Evolutionary conservation across 2,329 filamentous ascomycete species (phyloP).

Genomic region (Didymella keratinophila): DNA sequence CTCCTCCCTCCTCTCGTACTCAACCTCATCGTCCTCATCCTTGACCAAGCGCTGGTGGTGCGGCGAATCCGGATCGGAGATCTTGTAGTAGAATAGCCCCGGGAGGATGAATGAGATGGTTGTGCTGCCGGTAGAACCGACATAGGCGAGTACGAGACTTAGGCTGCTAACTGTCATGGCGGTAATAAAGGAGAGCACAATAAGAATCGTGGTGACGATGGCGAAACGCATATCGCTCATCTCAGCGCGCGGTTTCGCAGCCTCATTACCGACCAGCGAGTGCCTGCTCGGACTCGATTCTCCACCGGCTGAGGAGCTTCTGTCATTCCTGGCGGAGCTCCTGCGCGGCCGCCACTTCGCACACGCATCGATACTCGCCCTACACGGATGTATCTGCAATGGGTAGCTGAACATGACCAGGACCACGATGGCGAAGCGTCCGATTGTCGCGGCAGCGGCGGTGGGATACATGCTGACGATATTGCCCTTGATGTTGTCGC

Average conservation of each 20-base stretch:
- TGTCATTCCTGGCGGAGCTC: slow-evolving; percentile 23
- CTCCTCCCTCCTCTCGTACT: slow-evolving; percentile 64
- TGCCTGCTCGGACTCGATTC: slow-evolving; percentile 51
- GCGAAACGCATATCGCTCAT: slow-evolving; percentile 93
- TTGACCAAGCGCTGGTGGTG: slow-evolving; percentile 88
- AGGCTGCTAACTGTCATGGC: slow-evolving; percentile 91
- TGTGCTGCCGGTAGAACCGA: slow-evolving; percentile 92
- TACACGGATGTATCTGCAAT: slow-evolving; percentile 92
- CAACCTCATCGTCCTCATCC: slow-evolving; percentile 85
- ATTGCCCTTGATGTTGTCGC: slow-evolving; percentile 86
- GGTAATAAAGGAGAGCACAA: slow-evolving; percentile 83
- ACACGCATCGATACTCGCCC: slow-evolving; percentile 94
- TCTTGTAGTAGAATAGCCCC: slow-evolving; percentile 98
- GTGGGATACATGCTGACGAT: slow-evolving; percentile 78
- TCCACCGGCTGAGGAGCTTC: too few relatives aligned
- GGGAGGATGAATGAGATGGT: slow-evolving; percentile 97
- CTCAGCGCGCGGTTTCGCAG: slow-evolving; percentile 49
- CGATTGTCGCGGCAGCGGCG: slow-evolving; percentile 85
- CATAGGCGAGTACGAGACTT: slow-evolving; percentile 91
- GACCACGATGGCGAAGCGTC: slow-evolving; percentile 92
- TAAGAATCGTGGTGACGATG: slow-evolving; percentile 83
- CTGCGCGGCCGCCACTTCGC: slow-evolving; percentile 80
- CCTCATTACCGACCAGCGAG: slow-evolving; percentile 54
- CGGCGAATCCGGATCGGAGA: slow-evolving; percentile 85
- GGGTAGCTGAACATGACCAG: slow-evolving; percentile 97